Evolutionary conservation across 116 monocot genomes (phyloP).

Genomic region (Papilionanthe hybrid): DNA sequence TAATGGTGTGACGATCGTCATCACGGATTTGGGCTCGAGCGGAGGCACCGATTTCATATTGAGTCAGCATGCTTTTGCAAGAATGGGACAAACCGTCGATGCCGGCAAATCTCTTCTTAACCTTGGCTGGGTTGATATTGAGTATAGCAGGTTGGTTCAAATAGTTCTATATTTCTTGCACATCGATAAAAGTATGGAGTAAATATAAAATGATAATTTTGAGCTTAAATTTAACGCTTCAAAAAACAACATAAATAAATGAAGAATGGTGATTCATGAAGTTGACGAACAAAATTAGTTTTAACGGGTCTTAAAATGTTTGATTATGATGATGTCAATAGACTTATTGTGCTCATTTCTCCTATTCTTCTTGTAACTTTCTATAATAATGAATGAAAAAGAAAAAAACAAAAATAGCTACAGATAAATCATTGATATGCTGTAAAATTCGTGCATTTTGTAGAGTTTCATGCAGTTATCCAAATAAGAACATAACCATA

Average conservation of each 20-base stretch:
- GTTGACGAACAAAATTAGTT: neutral
- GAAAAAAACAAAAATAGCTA: neutral
- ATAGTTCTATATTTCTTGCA: neutral
- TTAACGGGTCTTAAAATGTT: too few species aligned
- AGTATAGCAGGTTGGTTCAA: conserved; percentile 38
- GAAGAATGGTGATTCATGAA: neutral
- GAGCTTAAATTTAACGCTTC: neutral
- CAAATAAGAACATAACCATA: conserved; percentile 63
- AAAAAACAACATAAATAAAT: too few species aligned
- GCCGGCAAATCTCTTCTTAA: conserved; percentile 37
- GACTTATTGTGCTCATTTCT: too few species aligned
- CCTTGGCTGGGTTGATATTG: conserved; percentile 45
- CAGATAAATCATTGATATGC: neutral
- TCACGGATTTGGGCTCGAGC: conserved; percentile 63
- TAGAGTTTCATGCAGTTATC: conserved; percentile 64
- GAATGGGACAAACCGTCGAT: conserved; percentile 45
- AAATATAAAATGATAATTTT: neutral
- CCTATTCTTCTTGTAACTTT: too few species aligned
- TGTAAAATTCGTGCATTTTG: neutral
- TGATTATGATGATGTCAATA: too few species aligned
- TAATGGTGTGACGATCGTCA: conserved; percentile 47
- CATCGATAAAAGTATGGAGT: too few species aligned
- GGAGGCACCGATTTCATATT: conserved; percentile 62
- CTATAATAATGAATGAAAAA: too few species aligned
- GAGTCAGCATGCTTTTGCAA: conserved; percentile 51